Evolutionary conservation across 2,329 filamentous ascomycete genomes (phyloP).

Genomic region (Fusarium sp.): DNA sequence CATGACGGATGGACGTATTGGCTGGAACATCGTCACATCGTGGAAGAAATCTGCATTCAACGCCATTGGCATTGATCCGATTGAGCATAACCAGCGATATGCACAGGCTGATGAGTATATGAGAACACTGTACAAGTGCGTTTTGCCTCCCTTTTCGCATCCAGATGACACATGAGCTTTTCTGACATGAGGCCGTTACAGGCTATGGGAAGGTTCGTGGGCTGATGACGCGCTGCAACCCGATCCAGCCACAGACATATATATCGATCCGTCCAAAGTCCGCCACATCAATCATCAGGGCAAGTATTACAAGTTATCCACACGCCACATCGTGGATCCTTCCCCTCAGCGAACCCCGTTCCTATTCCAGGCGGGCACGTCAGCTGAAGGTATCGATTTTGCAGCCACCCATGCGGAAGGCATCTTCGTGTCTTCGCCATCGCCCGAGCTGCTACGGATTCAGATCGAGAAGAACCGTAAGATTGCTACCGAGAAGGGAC

Average conservation of each 20-base stretch:
- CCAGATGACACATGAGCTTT: fast-evolving
- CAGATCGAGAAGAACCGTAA: not conserved
- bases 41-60: not conserved
- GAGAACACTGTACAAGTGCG: not conserved
- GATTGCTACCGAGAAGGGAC: not conserved
- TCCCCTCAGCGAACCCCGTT: constrained; percentile 60
- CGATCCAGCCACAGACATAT: constrained; percentile 41
- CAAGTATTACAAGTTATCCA: constrained; percentile 46
- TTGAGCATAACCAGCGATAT: constrained; percentile 63
- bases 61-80: constrained; percentile 1
- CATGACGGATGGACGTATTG: constrained; percentile 50
- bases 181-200: constrained; percentile 42
- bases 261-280: constrained; percentile 46
- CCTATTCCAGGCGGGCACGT: constrained; percentile 60
- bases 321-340: constrained; percentile 58
- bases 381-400: constrained; percentile 58
- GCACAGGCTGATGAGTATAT: constrained; percentile 61
- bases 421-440: constrained; percentile 50
- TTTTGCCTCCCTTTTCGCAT: not conserved
- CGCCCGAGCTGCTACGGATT: not conserved
- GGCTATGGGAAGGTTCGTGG: constrained; percentile 67
- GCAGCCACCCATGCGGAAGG: constrained; percentile 46
- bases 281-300: not conserved
- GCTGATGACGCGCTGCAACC: constrained; percentile 50
- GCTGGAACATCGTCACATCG: constrained; percentile 63